These are phyloP conservation scores for Exserohilum turcica DNA, from an alignment of 2,329 filamentous ascomycete species.

Conservation along the genomic window DNA sequence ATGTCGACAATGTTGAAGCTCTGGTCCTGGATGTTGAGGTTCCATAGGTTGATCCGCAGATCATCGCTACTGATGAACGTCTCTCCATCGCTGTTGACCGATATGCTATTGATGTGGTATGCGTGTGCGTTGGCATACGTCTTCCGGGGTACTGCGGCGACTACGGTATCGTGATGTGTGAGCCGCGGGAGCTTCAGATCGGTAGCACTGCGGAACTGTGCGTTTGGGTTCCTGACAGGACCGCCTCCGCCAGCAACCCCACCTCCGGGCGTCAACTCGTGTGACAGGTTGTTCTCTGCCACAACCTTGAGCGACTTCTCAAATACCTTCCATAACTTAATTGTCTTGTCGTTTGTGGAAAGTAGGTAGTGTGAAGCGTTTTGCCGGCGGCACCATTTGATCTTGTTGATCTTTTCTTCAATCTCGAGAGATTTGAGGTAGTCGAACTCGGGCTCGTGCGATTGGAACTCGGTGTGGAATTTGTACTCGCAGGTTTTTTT, in stretches of 20 bases:
- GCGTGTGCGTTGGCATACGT: constrained; percentile 98
- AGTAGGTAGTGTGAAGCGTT: constrained; percentile 98
- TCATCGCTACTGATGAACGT: constrained; percentile 99
- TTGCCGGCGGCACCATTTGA: constrained; percentile 98
- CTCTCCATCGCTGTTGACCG: constrained; percentile 99
- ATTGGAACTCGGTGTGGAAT: constrained; percentile 99
- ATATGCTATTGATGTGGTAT: constrained; percentile 99
- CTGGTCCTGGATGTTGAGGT: constrained; percentile 98
- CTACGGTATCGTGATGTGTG: constrained; percentile 97
- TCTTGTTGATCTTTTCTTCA: constrained; percentile 99
- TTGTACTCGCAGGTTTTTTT: constrained; percentile 99
- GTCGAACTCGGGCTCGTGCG: constrained; percentile 98
- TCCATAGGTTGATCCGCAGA: constrained; percentile 97
- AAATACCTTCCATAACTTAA: constrained; percentile 99
- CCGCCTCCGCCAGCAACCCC: constrained; percentile 76
- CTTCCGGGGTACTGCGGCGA: constrained; percentile 91
- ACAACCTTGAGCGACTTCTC: constrained; percentile 99
- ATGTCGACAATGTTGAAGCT: constrained; percentile 99
- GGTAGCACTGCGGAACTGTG: constrained; percentile 77
- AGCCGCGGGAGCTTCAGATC: constrained; percentile 93
- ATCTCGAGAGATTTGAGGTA: constrained; percentile 99
- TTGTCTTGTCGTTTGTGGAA: constrained; percentile 99
- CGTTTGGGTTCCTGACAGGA: constrained; percentile 72
- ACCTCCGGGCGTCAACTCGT: constrained; percentile 82
- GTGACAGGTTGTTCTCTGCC: constrained; percentile 96